phyloP scores from a whole-genome alignment of 2,329 filamentous ascomycete genomes.

The Scytalidium sp. region DNA sequence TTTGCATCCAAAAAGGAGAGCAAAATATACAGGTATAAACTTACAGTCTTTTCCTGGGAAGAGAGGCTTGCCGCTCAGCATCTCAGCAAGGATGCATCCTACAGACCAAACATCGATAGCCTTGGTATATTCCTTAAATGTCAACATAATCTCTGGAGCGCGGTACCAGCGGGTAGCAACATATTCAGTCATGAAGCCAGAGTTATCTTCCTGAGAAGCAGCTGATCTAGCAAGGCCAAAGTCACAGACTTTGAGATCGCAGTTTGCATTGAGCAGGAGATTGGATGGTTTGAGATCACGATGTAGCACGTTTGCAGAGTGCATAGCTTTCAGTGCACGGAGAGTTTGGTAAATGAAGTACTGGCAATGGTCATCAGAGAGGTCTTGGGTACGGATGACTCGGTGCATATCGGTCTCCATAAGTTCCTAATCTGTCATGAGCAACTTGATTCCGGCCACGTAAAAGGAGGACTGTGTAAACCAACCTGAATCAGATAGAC shows the following conservation, averaged over 20 bases:
- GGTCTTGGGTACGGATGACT: conserved; percentile 96
- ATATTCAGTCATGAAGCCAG: conserved; percentile 99
- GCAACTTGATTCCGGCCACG: conserved; percentile 5
- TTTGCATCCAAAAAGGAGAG: conserved; percentile 10
- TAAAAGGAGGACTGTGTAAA: neutral
- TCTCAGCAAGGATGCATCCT: conserved; percentile 95
- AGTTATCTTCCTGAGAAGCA: conserved; percentile 97
- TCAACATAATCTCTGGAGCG: conserved; percentile 99
- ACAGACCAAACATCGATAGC: conserved; percentile 99
- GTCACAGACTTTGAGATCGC: conserved; percentile 98
- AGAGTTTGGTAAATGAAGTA: conserved; percentile 99
- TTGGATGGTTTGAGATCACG: conserved; percentile 98
- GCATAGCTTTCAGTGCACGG: conserved; percentile 97
- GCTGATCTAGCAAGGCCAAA: conserved; percentile 95
- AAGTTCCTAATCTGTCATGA: conserved; percentile 62
- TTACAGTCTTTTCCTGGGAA: conserved; percentile 98
- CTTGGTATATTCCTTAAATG: conserved; percentile 99
- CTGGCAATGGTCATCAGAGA: conserved; percentile 98
- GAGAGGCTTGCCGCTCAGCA: conserved; percentile 96
- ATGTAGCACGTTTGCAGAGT: conserved; percentile 96
- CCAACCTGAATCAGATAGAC: conserved; percentile 96
- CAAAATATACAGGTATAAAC: conserved; percentile 32
- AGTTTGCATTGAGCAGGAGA: conserved; percentile 94
- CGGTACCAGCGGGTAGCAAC: conserved; percentile 99
- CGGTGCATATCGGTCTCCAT: conserved; percentile 99